phyloP scores from a whole-genome alignment of 2,329 filamentous ascomycete genomes.

The Sclerotinia borealis region DNA sequence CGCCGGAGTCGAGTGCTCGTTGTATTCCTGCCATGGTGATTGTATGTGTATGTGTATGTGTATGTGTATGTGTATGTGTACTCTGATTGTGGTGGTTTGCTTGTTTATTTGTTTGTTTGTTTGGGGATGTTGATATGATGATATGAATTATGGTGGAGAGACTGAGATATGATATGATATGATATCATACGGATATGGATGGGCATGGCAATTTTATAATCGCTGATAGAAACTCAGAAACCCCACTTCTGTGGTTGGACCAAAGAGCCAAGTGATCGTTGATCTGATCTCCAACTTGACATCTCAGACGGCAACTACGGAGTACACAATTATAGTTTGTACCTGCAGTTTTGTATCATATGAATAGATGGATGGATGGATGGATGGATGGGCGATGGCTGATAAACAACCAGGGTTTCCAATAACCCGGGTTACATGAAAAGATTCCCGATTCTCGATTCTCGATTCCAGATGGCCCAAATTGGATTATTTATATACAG shows the following conservation, averaged over 20 bases:
- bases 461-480: too few relatives aligned
- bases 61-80: neutral
- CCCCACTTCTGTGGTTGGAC: neutral
- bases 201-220: neutral
- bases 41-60: neutral
- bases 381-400: too few relatives aligned
- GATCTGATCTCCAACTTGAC: neutral
- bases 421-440: too few relatives aligned
- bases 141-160: neutral
- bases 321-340: neutral
- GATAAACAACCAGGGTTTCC: too few relatives aligned
- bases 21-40: constrained; percentile 24
- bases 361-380: too few relatives aligned
- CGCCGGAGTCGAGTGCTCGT: constrained; percentile 22
- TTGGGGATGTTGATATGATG: neutral
- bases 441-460: too few relatives aligned
- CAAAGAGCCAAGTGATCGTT: neutral
- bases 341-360: too few relatives aligned
- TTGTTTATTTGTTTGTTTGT: too few relatives aligned
- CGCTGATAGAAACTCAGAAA: neutral
- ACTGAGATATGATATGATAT: neutral
- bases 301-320: neutral
- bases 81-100: neutral
- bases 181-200: too few relatives aligned
- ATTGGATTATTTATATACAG: too few relatives aligned